Evolutionary conservation across 2,329 filamentous ascomycete genomes (phyloP), one percentile per base, ranked within the genome.

Genomic region (Curvularia hawaiiensis): DNA sequence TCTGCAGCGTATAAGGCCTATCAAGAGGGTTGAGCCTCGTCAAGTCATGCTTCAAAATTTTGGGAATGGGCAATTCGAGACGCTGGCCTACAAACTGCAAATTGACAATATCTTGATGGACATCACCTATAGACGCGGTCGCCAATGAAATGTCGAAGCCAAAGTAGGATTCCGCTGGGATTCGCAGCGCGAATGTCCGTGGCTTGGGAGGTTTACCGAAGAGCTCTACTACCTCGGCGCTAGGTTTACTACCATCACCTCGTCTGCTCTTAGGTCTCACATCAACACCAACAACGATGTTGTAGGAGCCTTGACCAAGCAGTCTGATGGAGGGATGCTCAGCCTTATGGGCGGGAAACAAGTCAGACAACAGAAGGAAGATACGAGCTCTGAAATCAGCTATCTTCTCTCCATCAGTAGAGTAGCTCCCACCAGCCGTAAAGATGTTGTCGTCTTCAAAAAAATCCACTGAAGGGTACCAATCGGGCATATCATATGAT

Each of bases 1-100:
- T 53, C 12, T 58, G 55, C 4, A 61, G n/a, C 26, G 41, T 43
- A 33, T 53, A 61, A 6, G 48, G 51, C 6, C 26, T 35, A 12
- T 33, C 26, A 4, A 61, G n/a, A 2, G 48, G 44, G 12, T 58
- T 61, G 2, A 2, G 4, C 2, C 14, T 3, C 1, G 14, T 22
- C 1, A 47, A 9, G 12, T 55, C 55, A 16, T 50, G 53, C 14
- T 38, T 20, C 3, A 53, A 20, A 11, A 61, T 20, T 9, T 38
- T 44, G 2, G 55, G 55, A 4, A 61, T 20, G 4, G 49, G 52
- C 1, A 55, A 16, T 1, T 20, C 5, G 3, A 58, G 38, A 12
- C 22, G 40, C 0, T 49, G 30, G 20, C 45, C 10, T 22, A 58
- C 4, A n/a, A 56, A 26, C 2, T 39, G 26, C 1, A 58, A 43